A percentile compares a stretch with the other conserved stretches of the same genome.
Conservation (phyloP, 2,329 filamentous ascomycete genomes). For the Botrytis aclada region DNA sequence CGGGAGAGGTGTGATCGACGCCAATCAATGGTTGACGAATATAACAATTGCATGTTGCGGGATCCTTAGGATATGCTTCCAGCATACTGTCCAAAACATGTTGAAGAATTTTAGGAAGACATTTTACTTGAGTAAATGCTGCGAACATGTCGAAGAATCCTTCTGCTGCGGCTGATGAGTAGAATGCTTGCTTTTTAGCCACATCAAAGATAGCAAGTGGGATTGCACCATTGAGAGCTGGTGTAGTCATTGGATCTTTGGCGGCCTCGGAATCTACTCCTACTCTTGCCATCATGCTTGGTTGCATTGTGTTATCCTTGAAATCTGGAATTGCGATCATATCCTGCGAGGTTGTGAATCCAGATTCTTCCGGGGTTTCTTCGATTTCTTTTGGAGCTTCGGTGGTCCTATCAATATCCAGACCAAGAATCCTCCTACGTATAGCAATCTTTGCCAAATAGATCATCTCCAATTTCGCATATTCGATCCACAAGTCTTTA, state of each 20-base stretch:
- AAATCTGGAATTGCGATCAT: conserved; percentile 56
- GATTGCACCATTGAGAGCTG: conserved; percentile 88
- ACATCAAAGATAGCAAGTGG: conserved; percentile 89
- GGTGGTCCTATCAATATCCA: conserved; percentile 49
- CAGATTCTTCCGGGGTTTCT: conserved; percentile 43
- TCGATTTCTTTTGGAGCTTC: conserved; percentile 46
- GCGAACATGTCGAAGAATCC: conserved; percentile 79
- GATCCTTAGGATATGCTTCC: conserved; percentile 55
- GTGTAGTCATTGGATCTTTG: conserved; percentile 53
- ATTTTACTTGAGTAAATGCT: conserved; percentile 64
- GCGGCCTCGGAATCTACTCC: conserved; percentile 48
- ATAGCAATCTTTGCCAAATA: conserved; percentile 81
- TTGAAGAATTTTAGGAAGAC: conserved; percentile 63
- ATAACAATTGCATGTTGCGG: conserved; percentile 66
- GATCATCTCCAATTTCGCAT: conserved; percentile 86
- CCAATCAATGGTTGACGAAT: conserved; percentile 69
- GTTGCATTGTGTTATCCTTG: conserved; percentile 44
- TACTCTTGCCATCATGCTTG: conserved; percentile 47
- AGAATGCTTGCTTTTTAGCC: conserved; percentile 73
- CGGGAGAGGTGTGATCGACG: conserved; percentile 58
- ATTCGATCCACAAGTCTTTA: conserved; percentile 79
- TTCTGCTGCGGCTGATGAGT: conserved; percentile 62
- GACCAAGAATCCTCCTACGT: conserved; percentile 64
- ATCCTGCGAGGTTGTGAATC: conserved; percentile 44
- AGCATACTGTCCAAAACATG: conserved; percentile 69